These are phyloP conservation scores for Penicillium verhagenii DNA, from an alignment of 495 filamentous ascomycete species.

Conservation along the genomic window DNA sequence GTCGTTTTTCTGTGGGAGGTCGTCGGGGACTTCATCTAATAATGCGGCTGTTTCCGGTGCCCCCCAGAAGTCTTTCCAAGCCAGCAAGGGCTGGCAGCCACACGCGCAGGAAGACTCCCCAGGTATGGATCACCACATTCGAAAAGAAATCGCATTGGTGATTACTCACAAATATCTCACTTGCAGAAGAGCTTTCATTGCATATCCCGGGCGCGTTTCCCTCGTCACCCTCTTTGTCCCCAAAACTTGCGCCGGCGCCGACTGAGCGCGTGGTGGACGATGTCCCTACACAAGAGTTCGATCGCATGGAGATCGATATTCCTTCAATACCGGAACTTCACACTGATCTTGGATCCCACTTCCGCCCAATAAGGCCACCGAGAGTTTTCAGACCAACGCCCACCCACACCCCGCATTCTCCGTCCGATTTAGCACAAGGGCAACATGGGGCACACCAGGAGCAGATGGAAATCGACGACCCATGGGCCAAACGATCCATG, in stretches of 20 bases:
- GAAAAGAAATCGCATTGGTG: not conserved
- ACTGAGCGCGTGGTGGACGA: constrained; percentile 8
- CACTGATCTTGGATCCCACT: constrained; percentile 22
- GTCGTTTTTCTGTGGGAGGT: not conserved
- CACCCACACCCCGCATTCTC: not conserved
- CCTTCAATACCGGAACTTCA: constrained; percentile 9
- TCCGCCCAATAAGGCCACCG: constrained; percentile 16
- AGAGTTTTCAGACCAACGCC: constrained; percentile 8
- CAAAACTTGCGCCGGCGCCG: constrained; percentile 14
- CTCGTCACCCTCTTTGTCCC: constrained; percentile 16
- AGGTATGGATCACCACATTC: not conserved
- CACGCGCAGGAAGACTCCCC: not conserved
- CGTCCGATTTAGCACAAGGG: not conserved
- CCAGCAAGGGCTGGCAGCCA: not conserved
- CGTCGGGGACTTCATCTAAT: not conserved
- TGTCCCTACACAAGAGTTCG: constrained; percentile 3
- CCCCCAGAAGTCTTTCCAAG: not conserved
- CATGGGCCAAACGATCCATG: constrained; percentile 19
- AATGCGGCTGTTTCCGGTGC: too few relatives aligned
- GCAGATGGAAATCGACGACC: constrained; percentile 22
- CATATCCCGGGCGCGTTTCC: constrained; percentile 26
- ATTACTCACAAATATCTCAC: not conserved
- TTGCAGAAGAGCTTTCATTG: not conserved
- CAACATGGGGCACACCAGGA: constrained; percentile 4
- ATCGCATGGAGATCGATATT: constrained; percentile 13